A percentile compares a stretch with the other conserved stretches of the same genome.
Evolutionary conservation across 805 yeast species (phyloP).

Genomic region (Cyberlindnera maritima): DNA sequence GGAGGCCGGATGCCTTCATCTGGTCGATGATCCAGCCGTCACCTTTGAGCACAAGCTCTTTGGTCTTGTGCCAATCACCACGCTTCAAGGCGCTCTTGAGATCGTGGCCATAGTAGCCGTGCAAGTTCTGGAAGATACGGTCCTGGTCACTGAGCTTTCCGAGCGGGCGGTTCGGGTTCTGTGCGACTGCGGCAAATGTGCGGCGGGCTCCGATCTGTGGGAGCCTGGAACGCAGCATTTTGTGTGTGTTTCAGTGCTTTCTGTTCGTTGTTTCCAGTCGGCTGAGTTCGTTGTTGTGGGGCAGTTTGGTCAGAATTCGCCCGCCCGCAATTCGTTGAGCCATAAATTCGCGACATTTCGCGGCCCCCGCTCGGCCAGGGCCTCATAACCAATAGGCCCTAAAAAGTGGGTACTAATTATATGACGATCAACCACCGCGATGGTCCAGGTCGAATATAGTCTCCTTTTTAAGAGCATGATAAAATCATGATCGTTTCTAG

Average conservation of each 20-base stretch:
- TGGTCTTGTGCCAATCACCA: slow-evolving; percentile 93
- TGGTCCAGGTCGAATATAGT: no score
- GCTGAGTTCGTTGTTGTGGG: background rate
- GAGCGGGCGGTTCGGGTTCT: slow-evolving; percentile 49
- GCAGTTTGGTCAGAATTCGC: background rate
- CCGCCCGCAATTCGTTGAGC: background rate
- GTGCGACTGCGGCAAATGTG: slow-evolving; percentile 38
- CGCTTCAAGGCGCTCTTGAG: slow-evolving; percentile 69
- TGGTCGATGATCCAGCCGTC: slow-evolving; percentile 89
- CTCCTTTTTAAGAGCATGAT: no score
- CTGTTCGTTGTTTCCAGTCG: background rate
- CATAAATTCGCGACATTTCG: background rate
- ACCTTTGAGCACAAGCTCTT: slow-evolving; percentile 78
- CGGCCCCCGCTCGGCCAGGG: no score
- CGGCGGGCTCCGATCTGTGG: slow-evolving; percentile 4
- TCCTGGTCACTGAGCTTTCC: slow-evolving; percentile 83
- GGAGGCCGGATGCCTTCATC: slow-evolving; percentile 77
- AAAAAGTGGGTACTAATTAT: no score
- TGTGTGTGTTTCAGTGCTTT: background rate
- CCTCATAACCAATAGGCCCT: no score
- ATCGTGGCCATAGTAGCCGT: slow-evolving; percentile 72
- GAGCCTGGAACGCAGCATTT: background rate
- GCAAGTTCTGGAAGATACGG: slow-evolving; percentile 83
- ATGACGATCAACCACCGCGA: no score
- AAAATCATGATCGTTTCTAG: no score